Percentiles rank a stretch among this genome's conserved stretches.
These are phyloP conservation scores for Fusarium phyllophilum DNA, from an alignment of 2,329 filamentous ascomycete genomes.

Conservation along the genomic window DNA sequence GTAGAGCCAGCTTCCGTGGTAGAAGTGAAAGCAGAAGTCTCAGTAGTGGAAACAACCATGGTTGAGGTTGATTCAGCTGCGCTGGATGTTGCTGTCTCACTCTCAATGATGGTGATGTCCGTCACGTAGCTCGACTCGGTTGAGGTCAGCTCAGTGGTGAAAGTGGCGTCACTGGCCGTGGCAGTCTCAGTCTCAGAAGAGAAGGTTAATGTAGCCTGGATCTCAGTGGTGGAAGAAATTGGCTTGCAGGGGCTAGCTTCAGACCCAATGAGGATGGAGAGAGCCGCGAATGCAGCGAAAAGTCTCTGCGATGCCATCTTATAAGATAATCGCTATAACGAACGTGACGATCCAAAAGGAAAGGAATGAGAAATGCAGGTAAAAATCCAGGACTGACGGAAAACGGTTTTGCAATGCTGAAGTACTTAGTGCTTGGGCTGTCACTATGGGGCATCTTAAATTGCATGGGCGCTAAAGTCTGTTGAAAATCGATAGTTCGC, in stretches of 20 bases:
- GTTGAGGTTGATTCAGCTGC: background rate
- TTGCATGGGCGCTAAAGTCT: background rate
- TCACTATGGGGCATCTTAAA: background rate
- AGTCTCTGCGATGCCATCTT: background rate
- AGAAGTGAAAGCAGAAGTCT: background rate
- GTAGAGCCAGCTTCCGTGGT: background rate
- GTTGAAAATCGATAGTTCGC: background rate
- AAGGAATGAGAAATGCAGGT: background rate
- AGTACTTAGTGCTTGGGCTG: background rate
- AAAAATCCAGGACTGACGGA: background rate
- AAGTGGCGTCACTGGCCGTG: background rate
- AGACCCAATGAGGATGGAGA: background rate
- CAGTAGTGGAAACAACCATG: background rate
- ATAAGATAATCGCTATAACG: background rate
- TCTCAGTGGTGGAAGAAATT: background rate
- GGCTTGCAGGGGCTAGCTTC: background rate
- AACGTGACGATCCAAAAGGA: background rate
- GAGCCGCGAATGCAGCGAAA: background rate
- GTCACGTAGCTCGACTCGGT: background rate
- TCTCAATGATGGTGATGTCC: background rate
- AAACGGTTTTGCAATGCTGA: background rate
- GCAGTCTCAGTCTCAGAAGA: background rate
- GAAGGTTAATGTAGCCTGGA: background rate
- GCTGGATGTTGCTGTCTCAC: background rate
- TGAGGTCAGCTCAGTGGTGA: background rate